These are phyloP conservation scores for Cordyceps fumosorosea DNA, from an alignment of 2,329 filamentous ascomycete species.

Conservation along the genomic window DNA sequence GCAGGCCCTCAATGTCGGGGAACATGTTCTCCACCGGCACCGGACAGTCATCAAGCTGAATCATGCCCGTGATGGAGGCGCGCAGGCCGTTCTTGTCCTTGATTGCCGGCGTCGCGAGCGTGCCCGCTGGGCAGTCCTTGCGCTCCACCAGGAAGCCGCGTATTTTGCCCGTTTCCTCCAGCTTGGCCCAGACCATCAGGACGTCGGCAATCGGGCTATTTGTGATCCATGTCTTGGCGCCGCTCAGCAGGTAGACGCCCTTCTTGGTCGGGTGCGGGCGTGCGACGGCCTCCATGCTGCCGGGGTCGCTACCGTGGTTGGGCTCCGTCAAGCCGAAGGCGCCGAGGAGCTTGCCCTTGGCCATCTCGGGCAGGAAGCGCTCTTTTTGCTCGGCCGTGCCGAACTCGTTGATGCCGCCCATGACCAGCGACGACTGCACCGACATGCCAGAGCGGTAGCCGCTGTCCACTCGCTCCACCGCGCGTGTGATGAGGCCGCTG, in stretches of 20 bases:
- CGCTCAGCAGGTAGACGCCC: constrained; percentile 72
- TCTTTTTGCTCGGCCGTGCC: constrained; percentile 85
- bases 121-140: constrained; percentile 75
- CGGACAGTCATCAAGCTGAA: constrained; percentile 85
- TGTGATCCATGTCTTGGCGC: constrained; percentile 91
- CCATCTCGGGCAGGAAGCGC: constrained; percentile 71
- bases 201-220: constrained; percentile 87
- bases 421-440: constrained; percentile 85
- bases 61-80: constrained; percentile 95
- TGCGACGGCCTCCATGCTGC: constrained; percentile 84
- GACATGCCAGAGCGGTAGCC: constrained; percentile 91
- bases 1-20: constrained; percentile 77
- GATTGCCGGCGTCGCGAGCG: constrained; percentile 82
- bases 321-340: constrained; percentile 89
- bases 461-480: constrained; percentile 85
- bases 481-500: constrained; percentile 81
- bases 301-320: constrained; percentile 87
- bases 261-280: constrained; percentile 77
- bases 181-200: constrained; percentile 85
- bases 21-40: constrained; percentile 93
- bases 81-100: constrained; percentile 94
- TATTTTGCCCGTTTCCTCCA: constrained; percentile 88
- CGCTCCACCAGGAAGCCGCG: constrained; percentile 87
- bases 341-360: constrained; percentile 73
- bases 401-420: constrained; percentile 87